Evolutionary conservation across 23 red algal species (phyloP).

Genomic region (Agarophyton chilense): DNA sequence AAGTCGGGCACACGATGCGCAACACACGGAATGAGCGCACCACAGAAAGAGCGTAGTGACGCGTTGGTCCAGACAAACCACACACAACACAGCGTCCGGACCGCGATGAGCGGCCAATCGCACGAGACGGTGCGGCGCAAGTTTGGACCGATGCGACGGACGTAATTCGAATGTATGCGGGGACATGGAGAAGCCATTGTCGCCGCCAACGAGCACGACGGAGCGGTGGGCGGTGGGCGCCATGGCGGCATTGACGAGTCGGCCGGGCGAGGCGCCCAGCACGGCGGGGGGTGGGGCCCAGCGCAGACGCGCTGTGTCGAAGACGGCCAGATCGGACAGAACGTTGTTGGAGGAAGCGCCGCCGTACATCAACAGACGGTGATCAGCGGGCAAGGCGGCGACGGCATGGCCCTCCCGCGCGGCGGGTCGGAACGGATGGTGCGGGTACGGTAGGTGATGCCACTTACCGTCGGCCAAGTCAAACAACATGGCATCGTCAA

Average conservation of each 20-base stretch:
- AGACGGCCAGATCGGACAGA: conserved; percentile 48
- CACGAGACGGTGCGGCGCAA: conserved; percentile 9
- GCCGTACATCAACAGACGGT: conserved; percentile 53
- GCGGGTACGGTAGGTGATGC: conserved; percentile 50
- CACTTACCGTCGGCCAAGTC: conserved; percentile 45
- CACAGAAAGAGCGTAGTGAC: conserved; percentile 46
- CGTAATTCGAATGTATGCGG: conserved; percentile 3
- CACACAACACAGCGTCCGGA: conserved; percentile 35
- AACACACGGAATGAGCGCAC: conserved; percentile 73
- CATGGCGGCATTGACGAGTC: conserved; percentile 53
- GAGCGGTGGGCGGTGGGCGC: neutral
- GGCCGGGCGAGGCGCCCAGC: conserved; percentile 53
- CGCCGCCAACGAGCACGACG: conserved; percentile 64
- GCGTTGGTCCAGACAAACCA: conserved; percentile 53
- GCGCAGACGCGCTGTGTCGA: conserved; percentile 51
- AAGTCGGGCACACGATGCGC: conserved; percentile 14
- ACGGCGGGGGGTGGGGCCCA: conserved; percentile 31
- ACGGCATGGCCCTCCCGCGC: conserved; percentile 72
- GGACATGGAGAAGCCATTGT: conserved; percentile 47
- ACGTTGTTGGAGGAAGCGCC: conserved; percentile 23
- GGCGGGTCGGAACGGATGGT: conserved; percentile 35
- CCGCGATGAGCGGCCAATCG: conserved; percentile 21
- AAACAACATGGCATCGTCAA: conserved; percentile 69
- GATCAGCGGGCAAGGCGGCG: conserved; percentile 18
- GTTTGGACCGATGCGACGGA: conserved; percentile 24